phyloP scores from a whole-genome alignment of 1,139 yeast species.

The Taphrina communis region DNA sequence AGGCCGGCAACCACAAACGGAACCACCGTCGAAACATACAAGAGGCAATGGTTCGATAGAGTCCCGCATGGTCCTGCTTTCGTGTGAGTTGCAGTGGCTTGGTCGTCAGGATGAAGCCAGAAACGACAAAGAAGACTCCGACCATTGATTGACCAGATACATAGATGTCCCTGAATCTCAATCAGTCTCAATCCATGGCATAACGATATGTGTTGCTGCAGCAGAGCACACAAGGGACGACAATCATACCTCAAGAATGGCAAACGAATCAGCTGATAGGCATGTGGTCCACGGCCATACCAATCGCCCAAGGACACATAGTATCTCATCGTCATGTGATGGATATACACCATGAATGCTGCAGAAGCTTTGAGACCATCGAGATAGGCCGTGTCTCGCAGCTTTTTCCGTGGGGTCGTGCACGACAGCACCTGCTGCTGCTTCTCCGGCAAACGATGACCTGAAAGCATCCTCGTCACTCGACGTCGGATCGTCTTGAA shows the following conservation, averaged over 20 bases:
- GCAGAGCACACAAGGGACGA: not conserved
- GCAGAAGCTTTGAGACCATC: conserved; percentile 30
- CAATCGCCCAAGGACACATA: conserved; percentile 5
- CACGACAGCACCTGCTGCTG: not conserved
- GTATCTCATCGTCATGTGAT: conserved; percentile 22
- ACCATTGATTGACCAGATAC: conserved; percentile 32
- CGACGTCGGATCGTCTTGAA: not conserved
- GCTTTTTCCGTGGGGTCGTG: conserved; percentile 3
- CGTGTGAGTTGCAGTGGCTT: conserved; percentile 16
- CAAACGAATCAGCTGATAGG: conserved; percentile 6
- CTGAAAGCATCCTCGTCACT: not conserved
- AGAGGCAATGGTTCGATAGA: conserved; percentile 9
- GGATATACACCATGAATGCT: conserved; percentile 33
- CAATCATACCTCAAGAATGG: conserved; percentile 16
- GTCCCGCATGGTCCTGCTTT: conserved; percentile 8
- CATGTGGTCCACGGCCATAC: conserved; percentile 7
- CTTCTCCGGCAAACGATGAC: not conserved
- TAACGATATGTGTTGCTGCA: too few species aligned
- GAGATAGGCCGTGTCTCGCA: conserved; percentile 30
- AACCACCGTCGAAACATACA: conserved; percentile 15
- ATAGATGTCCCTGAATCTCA: not conserved
- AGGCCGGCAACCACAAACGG: conserved; percentile 19
- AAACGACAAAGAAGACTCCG: conserved; percentile 29
- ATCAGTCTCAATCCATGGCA: not conserved
- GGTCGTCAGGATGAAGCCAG: conserved; percentile 21